These are phyloP conservation scores for Zangia roseola DNA, from an alignment of 768 basidiomycete species.

Conservation along the genomic window DNA sequence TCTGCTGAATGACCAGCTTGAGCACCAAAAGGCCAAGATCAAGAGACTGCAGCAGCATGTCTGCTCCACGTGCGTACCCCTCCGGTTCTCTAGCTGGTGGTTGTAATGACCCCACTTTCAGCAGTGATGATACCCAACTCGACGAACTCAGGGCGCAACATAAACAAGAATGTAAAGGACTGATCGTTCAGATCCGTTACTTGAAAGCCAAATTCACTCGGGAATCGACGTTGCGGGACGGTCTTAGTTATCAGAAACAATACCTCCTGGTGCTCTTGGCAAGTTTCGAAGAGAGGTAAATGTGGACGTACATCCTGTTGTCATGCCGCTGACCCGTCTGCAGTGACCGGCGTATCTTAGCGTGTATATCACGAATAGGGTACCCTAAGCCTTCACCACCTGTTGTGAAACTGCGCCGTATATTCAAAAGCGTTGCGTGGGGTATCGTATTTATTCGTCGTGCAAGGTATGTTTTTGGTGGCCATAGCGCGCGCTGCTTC, in stretches of 20 bases:
- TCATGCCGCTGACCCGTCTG: constrained; percentile 1
- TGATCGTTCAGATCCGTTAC: constrained; percentile 88
- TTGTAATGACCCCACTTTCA: background rate
- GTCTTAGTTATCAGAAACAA: constrained; percentile 82
- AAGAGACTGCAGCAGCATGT: constrained; percentile 51
- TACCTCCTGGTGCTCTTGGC: constrained; percentile 78
- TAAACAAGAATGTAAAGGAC: constrained; percentile 85
- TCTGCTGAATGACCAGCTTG: constrained; percentile 64
- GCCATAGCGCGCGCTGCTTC: background rate
- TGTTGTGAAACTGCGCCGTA: constrained; percentile 41
- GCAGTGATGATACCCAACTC: constrained; percentile 55
- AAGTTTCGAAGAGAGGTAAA: constrained; percentile 67
- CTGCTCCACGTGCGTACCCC: constrained; percentile 53
- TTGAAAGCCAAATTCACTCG: constrained; percentile 89
- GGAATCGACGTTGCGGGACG: constrained; percentile 75
- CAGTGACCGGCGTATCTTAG: constrained; percentile 70
- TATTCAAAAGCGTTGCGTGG: constrained; percentile 55
- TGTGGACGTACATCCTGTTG: background rate
- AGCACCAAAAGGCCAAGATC: constrained; percentile 43
- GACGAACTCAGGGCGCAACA: constrained; percentile 61
- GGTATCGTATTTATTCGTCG: constrained; percentile 66
- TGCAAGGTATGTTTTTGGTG: constrained; percentile 47
- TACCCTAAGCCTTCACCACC: constrained; percentile 50
- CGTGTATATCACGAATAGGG: constrained; percentile 74
- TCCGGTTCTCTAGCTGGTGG: background rate